These are phyloP conservation scores for Umbelopsis sp. DNA, from an alignment of 192 early-diverging fungal genomes.

Conservation along the genomic window DNA sequence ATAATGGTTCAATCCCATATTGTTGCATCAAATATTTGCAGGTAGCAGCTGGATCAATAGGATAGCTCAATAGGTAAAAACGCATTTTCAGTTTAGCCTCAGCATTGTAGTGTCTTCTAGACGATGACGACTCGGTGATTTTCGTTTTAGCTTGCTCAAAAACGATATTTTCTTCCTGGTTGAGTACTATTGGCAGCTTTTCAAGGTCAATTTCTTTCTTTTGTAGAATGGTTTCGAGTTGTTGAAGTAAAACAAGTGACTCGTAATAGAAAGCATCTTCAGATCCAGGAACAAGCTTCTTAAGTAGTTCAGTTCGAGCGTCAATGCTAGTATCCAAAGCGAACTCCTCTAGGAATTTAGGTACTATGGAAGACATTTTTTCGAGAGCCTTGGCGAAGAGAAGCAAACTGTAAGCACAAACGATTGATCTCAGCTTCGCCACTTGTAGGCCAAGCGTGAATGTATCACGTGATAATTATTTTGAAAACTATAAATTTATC, in stretches of 20 bases:
- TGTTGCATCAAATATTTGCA: not conserved
- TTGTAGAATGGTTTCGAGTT: not conserved
- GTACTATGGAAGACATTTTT: slow-evolving; percentile 2
- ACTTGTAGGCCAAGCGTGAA: not conserved
- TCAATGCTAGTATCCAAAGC: slow-evolving; percentile 19
- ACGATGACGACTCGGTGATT: not conserved
- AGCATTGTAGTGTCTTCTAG: not conserved
- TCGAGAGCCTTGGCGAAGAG: not conserved
- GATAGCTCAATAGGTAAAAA: slow-evolving; percentile 23
- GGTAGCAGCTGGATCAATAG: not conserved
- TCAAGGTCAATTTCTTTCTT: slow-evolving; percentile 16
- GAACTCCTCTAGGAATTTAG: slow-evolving; percentile 23
- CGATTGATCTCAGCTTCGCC: not conserved
- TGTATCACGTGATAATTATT: not conserved
- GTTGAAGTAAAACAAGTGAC: slow-evolving; percentile 30
- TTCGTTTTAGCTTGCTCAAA: slow-evolving; percentile 1
- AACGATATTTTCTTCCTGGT: not conserved
- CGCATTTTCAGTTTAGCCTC: slow-evolving; percentile 14
- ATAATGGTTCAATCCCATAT: not conserved
- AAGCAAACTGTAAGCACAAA: too few relatives aligned
- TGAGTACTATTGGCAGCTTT: not conserved
- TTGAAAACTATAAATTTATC: not conserved
- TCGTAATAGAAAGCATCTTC: slow-evolving; percentile 29
- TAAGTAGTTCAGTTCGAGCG: slow-evolving; percentile 8
- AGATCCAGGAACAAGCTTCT: slow-evolving; percentile 1